Base-by-base conservation (phyloP, 2,329 filamentous ascomycete genomes). In the Ophiostoma perfectum region DNA sequence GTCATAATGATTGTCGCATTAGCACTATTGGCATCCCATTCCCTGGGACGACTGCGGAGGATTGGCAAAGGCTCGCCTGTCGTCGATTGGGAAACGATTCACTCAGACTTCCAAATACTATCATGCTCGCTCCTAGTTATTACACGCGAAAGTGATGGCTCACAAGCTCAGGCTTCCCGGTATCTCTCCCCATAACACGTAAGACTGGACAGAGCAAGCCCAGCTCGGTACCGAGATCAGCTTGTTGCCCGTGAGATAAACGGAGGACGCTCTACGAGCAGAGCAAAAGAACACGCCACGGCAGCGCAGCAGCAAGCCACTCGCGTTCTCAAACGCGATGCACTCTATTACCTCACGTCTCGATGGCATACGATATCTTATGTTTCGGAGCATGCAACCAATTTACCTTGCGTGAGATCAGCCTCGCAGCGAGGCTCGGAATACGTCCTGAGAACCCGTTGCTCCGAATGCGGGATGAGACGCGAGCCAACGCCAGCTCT, bases 321-420 rank as follows among this genome's bases (percentile, higher is more conserved):
- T 60, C 55, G 55, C 55, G 27, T 60, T 16, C 11, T 60, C 55
- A 60, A 60, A 60, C 55, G 18, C 7, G 42, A 44, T 44, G 42
- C 42, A 44, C 42, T 44, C 6, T 44, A 44, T 44, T 44, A 2
- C 27, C 27, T 27, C 27, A 27, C 27, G 2, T 27, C 27, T 27
- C 27, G 27, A 27, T 27, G 27, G 27, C 27, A 27, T 27, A 27
- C 27, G 27, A 27, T 27, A 27, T 27, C 27, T 27, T 47, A 1
- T 11, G 49, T 55, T 9, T 11, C 49, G 27, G 27, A 55, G n/a
- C 49, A 47, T 55, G 49, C 18, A 55, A 55, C n/a, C 49, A 27
- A 8, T 55, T 47, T 55, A 27, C 27, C n/a, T 27, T 55, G 49
- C 27, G 49, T 55, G n/a, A 9, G 42, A 27, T 27, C 27, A 27